Conservation (phyloP, 1,284 basidiomycete species). For the Cutaneotrichosporon mucoides region DNA sequence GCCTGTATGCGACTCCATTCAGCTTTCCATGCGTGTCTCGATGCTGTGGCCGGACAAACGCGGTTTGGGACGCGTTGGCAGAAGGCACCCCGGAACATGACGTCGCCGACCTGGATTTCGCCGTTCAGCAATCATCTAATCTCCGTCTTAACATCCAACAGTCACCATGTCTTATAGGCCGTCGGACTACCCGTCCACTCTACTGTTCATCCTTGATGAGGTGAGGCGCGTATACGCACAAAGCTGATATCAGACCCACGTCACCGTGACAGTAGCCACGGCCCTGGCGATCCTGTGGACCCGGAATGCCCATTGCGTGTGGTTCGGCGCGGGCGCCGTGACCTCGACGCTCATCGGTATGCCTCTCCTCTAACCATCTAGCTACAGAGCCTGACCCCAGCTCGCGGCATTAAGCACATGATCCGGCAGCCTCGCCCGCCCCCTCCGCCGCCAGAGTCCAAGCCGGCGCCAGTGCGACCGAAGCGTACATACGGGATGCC, state of each 20-base stretch:
- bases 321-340: conserved; percentile 64
- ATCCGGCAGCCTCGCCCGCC: conserved; percentile 70
- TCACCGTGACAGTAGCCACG: conserved; percentile 59
- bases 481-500: conserved; percentile 66
- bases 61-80: too few relatives aligned
- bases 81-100: not conserved
- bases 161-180: conserved; percentile 12
- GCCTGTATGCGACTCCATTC: too few relatives aligned
- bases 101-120: not conserved
- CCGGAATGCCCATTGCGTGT: conserved; percentile 63
- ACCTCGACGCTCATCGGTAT: conserved; percentile 54
- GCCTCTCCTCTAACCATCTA: not conserved
- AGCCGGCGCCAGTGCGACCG: conserved; percentile 17
- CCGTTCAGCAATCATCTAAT: too few relatives aligned
- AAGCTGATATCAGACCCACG: conserved; percentile 39
- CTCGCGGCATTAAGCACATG: conserved; percentile 64
- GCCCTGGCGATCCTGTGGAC: conserved; percentile 61
- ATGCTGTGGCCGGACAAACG: too few relatives aligned
- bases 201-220: conserved; percentile 41
- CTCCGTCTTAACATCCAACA: not conserved
- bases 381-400: conserved; percentile 42
- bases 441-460: conserved; percentile 36
- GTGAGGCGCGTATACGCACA: conserved; percentile 14
- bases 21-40: too few relatives aligned
- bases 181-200: conserved; percentile 37